Conservation (phyloP, 228 moss, liverwort and hornwort genomes). For the Sphagnum magellanicum region DNA sequence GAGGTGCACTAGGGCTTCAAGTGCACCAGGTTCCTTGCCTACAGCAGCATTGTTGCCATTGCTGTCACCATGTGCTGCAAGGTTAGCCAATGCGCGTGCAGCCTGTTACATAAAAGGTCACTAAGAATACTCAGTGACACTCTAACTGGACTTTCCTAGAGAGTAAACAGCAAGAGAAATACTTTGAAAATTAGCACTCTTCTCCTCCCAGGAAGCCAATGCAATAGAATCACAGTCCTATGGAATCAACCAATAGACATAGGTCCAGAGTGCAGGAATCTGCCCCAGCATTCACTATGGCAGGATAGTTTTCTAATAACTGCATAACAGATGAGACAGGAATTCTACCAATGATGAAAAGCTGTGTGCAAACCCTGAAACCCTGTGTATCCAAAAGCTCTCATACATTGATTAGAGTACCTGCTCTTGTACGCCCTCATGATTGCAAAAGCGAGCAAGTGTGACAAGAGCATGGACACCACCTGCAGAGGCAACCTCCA, state of each 20-base stretch:
- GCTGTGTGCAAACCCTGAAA: too few species aligned
- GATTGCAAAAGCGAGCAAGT: constrained; percentile 77
- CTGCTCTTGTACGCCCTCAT: constrained; percentile 95
- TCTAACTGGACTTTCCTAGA: neutral
- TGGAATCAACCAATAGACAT: too few species aligned
- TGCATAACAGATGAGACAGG: too few species aligned
- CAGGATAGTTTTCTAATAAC: too few species aligned
- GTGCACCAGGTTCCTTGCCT: constrained; percentile 76
- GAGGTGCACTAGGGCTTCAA: constrained; percentile 90
- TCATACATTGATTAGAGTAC: constrained; percentile 8
- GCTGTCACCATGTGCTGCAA: constrained; percentile 98
- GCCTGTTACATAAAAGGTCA: constrained; percentile 44
- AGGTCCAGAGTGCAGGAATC: too few species aligned
- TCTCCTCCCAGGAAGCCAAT: too few species aligned
- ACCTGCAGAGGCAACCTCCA: constrained; percentile 85
- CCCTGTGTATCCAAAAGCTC: too few species aligned
- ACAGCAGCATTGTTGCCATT: constrained; percentile 99
- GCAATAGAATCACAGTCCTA: too few species aligned
- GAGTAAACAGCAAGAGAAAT: too few species aligned
- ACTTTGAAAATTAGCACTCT: too few species aligned
- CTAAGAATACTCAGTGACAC: neutral
- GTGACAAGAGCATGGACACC: constrained; percentile 85
- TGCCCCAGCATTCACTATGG: too few species aligned
- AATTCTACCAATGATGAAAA: too few species aligned
- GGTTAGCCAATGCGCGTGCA: constrained; percentile 88